Evolutionary conservation across 768 basidiomycete species (phyloP).

Genomic region (Ephemerocybe angulata): DNA sequence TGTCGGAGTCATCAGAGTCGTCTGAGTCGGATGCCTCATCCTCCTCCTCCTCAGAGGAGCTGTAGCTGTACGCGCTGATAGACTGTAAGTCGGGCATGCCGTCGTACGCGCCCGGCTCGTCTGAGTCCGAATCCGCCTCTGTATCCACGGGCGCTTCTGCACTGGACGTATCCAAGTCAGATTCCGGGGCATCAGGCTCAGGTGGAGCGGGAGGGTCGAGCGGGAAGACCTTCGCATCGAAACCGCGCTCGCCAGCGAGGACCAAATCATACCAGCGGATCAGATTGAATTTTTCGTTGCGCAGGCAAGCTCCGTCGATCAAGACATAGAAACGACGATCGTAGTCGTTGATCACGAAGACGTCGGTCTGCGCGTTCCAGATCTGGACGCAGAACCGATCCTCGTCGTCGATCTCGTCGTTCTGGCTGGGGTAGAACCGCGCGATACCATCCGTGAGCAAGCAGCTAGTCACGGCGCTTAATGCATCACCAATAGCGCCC

Average conservation of each 20-base stretch:
- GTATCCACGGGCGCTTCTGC: neutral
- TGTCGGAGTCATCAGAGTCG: neutral
- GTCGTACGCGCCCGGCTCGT: neutral
- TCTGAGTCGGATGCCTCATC: neutral
- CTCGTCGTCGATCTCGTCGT: neutral
- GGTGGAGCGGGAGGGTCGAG: neutral
- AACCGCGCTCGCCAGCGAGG: neutral
- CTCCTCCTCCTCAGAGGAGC: neutral
- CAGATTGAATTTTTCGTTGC: neutral
- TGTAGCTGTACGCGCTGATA: neutral
- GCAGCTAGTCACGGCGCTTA: neutral
- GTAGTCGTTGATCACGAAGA: neutral
- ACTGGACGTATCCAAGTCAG: neutral
- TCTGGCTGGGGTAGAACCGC: neutral
- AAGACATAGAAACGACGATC: neutral
- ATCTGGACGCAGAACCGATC: neutral
- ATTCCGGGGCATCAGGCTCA: neutral
- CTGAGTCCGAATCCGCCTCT: neutral
- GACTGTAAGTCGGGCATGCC: neutral
- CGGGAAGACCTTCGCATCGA: neutral
- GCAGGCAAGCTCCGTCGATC: neutral
- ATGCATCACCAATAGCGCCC: neutral
- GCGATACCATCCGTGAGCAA: neutral
- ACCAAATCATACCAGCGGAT: constrained; percentile 1
- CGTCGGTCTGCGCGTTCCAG: neutral